Evolutionary conservation across 2,329 filamentous ascomycete genomes (phyloP).

Genomic region (Sarocladiaceae sp.): DNA sequence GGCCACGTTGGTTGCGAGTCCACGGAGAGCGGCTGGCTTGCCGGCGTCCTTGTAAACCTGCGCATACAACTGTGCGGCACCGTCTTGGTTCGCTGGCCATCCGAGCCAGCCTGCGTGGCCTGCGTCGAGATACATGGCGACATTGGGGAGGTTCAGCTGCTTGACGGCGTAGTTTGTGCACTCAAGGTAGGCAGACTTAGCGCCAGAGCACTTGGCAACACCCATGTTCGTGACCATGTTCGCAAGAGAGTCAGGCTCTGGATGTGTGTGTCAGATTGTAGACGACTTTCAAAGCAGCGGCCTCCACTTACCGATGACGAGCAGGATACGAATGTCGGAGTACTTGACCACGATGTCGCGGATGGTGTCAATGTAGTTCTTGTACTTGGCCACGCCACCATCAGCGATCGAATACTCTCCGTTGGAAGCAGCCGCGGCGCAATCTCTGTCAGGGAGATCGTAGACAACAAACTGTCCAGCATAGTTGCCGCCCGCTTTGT

Average conservation of each 20-base stretch:
- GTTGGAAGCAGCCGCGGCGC: constrained; percentile 49
- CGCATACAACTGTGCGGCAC: constrained; percentile 40
- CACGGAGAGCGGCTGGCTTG: constrained; percentile 42
- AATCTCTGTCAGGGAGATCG: constrained; percentile 53
- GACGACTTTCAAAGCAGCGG: constrained; percentile 14
- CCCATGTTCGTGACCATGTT: constrained; percentile 52
- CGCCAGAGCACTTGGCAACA: constrained; percentile 42
- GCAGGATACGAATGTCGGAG: constrained; percentile 35
- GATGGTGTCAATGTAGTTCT: constrained; percentile 47
- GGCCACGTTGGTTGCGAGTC: constrained; percentile 52
- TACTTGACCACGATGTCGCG: constrained; percentile 33
- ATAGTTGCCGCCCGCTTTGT: constrained; percentile 30
- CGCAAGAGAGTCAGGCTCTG: constrained; percentile 51
- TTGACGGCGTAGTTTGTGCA: constrained; percentile 45
- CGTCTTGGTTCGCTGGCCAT: constrained; percentile 46
- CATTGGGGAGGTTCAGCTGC: constrained; percentile 47
- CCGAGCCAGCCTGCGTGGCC: constrained; percentile 55
- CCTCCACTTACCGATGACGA: constrained; percentile 34
- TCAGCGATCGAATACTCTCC: constrained; percentile 47
- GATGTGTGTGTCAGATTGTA: constrained; percentile 16
- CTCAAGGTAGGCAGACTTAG: constrained; percentile 41
- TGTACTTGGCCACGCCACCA: constrained; percentile 46
- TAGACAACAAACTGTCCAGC: constrained; percentile 49
- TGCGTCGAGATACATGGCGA: constrained; percentile 52
- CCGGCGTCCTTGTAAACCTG: constrained; percentile 44